Percentiles rank a stretch among this genome's conserved stretches.
Conservation (phyloP, 108 stramenopile genomes). For the Cyclotella baltica region DNA sequence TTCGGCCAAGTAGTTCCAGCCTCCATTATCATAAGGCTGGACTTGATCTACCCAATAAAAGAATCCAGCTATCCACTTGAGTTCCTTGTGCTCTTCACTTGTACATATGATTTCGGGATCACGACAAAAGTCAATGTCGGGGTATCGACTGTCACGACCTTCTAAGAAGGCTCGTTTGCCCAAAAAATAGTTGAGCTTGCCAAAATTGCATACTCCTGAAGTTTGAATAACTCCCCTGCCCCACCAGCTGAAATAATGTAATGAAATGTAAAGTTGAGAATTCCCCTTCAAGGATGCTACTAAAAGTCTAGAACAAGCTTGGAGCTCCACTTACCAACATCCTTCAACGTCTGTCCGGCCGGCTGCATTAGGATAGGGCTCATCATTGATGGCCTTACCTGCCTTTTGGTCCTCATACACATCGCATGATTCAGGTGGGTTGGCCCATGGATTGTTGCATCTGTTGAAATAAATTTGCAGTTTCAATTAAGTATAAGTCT, state of each 20-base stretch:
- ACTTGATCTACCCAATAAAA: slow-evolving; percentile 62
- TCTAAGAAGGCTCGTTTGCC: slow-evolving; percentile 56
- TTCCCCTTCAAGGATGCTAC: neutral
- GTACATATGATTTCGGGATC: slow-evolving; percentile 53
- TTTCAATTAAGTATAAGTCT: too few species aligned
- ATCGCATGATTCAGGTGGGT: slow-evolving; percentile 50
- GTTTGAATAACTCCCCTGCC: slow-evolving; percentile 63
- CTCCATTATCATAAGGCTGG: slow-evolving; percentile 47
- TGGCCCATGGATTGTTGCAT: slow-evolving; percentile 55
- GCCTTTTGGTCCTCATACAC: slow-evolving; percentile 58
- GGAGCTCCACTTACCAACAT: slow-evolving; percentile 49
- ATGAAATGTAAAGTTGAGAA: too few species aligned
- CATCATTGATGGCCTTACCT: slow-evolving; percentile 48
- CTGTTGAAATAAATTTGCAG: too few species aligned
- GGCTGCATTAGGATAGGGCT: slow-evolving; percentile 38
- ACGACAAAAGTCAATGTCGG: slow-evolving; percentile 57
- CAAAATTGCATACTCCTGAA: slow-evolving; percentile 47
- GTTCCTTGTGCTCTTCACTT: slow-evolving; percentile 42
- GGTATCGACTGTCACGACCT: slow-evolving; percentile 50
- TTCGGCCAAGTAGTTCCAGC: slow-evolving; percentile 55
- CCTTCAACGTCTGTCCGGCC: slow-evolving; percentile 62
- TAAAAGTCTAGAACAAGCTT: too few species aligned
- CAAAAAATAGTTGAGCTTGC: slow-evolving; percentile 56
- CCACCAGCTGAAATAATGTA: slow-evolving; percentile 49
- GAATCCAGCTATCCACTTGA: slow-evolving; percentile 62